Conservation (phyloP, 1,139 yeast genomes). For the Suhomyces panamericanus region DNA sequence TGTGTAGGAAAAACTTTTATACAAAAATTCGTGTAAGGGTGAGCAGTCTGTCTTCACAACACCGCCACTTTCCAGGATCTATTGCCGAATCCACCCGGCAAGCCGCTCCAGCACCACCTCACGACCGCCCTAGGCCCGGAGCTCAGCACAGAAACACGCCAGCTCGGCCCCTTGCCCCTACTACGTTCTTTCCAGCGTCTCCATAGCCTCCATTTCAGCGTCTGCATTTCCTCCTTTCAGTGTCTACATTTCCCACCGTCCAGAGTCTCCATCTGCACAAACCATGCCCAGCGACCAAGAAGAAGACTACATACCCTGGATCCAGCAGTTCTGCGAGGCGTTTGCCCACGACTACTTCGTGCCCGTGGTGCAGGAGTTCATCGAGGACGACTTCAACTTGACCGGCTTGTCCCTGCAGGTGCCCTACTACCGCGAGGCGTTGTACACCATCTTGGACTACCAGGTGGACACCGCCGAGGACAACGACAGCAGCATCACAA, state of each 20-base stretch:
- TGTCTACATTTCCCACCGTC: too few species aligned
- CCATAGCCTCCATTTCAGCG: not conserved
- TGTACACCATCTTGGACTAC: slow-evolving; percentile 75
- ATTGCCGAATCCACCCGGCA: not conserved
- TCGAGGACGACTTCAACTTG: slow-evolving; percentile 93
- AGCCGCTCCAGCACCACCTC: too few species aligned
- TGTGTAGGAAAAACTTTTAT: slow-evolving; percentile 13
- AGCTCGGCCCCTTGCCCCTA: not conserved
- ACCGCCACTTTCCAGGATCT: not conserved
- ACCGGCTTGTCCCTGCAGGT: slow-evolving; percentile 86
- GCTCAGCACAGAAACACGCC: too few species aligned
- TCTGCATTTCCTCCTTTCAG: not conserved
- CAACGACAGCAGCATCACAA: slow-evolving; percentile 17
- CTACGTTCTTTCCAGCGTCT: not conserved
- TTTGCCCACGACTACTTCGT: slow-evolving; percentile 94
- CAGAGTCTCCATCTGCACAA: too few species aligned
- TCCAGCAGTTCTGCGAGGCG: slow-evolving; percentile 79
- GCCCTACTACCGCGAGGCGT: slow-evolving; percentile 88
- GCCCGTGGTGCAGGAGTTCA: slow-evolving; percentile 88
- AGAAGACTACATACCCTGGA: slow-evolving; percentile 83
- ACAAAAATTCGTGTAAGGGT: slow-evolving; percentile 8
- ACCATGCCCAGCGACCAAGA: slow-evolving; percentile 48
- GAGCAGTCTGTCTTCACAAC: slow-evolving; percentile 6
- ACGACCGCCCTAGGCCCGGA: too few species aligned
- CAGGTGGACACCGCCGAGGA: slow-evolving; percentile 80